Percentiles rank a stretch among this genome's conserved stretches.
phyloP scores from a whole-genome alignment of 441 rosid genomes.

The Corymbia citriodora region DNA sequence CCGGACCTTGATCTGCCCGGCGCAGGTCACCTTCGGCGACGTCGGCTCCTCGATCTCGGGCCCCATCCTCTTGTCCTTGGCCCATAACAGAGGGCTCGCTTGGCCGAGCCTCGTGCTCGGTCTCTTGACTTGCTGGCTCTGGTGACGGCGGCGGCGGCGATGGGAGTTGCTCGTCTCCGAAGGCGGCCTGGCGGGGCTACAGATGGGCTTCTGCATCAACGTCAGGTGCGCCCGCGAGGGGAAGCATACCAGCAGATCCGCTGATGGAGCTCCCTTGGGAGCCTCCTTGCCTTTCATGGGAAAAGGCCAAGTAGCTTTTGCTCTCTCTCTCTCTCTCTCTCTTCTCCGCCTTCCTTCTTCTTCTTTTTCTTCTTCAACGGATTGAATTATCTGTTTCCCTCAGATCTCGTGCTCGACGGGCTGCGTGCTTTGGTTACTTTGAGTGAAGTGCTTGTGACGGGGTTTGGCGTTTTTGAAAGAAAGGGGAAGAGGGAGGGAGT shows the following conservation, averaged over 20 bases:
- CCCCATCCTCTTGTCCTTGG: conserved; percentile 40
- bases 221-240: conserved; percentile 69
- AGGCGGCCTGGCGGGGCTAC: conserved; percentile 54
- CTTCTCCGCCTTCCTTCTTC: background rate
- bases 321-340: background rate
- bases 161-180: conserved; percentile 38
- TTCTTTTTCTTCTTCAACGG: background rate
- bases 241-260: conserved; percentile 80
- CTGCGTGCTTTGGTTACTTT: background rate
- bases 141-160: conserved; percentile 17
- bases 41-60: conserved; percentile 67
- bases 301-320: background rate
- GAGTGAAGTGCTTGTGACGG: background rate
- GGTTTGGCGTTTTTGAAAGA: conserved; percentile 18
- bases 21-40: conserved; percentile 88
- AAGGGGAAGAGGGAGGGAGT: conserved; percentile 15
- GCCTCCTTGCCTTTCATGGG: conserved; percentile 68
- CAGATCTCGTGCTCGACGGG: conserved; percentile 7
- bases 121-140: conserved; percentile 23
- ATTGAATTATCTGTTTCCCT: background rate
- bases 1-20: conserved; percentile 88
- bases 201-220: conserved; percentile 61
- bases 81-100: conserved; percentile 67
- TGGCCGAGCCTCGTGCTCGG: conserved; percentile 17
- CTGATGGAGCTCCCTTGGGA: conserved; percentile 41